Conservation (phyloP, 2,329 filamentous ascomycete genomes). For the Exophiala lecanii-corni region DNA sequence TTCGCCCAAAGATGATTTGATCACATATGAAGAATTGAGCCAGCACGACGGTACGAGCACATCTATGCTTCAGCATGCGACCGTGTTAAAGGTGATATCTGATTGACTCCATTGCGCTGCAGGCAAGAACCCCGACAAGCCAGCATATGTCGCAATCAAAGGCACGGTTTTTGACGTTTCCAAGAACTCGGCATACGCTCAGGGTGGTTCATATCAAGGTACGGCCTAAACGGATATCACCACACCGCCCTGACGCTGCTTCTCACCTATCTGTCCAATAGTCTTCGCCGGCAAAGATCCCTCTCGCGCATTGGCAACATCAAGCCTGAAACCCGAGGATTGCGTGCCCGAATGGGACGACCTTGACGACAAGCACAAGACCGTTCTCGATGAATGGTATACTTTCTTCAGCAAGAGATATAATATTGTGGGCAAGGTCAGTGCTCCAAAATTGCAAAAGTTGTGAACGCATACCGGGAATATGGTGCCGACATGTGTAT, state of each 20-base stretch:
- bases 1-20: constrained; percentile 82
- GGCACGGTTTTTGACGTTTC: constrained; percentile 93
- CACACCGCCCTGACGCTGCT: background rate
- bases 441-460: constrained; percentile 11
- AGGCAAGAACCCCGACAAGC: constrained; percentile 43
- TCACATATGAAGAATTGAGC: constrained; percentile 72
- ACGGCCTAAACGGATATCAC: constrained; percentile 29
- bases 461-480: no score
- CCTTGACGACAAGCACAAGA: constrained; percentile 78
- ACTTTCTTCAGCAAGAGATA: constrained; percentile 97
- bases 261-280: constrained; percentile 36
- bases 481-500: no score
- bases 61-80: background rate
- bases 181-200: constrained; percentile 79
- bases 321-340: constrained; percentile 80
- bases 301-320: constrained; percentile 82
- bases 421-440: constrained; percentile 61
- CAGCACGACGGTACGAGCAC: constrained; percentile 70
- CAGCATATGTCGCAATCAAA: constrained; percentile 64
- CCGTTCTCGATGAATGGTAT: constrained; percentile 82
- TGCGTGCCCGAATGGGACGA: constrained; percentile 78
- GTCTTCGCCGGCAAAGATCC: constrained; percentile 96
- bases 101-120: background rate
- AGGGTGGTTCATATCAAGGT: constrained; percentile 83
- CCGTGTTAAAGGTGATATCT: background rate